These are phyloP conservation scores for Phalaenopsis equestris DNA, from an alignment of 106 monocot species.

Conservation along the genomic window DNA sequence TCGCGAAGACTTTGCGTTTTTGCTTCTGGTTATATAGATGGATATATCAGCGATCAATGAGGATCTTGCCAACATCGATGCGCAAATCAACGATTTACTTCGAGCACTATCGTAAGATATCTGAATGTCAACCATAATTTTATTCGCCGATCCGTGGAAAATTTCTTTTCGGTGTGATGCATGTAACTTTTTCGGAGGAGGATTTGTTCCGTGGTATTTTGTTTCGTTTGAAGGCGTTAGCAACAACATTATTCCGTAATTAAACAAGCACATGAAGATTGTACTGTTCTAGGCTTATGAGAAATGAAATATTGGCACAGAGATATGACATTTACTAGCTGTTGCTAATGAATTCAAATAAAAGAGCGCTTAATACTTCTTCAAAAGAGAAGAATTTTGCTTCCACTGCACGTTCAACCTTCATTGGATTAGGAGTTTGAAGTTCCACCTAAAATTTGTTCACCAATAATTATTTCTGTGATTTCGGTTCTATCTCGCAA, in stretches of 20 bases:
- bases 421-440: not conserved
- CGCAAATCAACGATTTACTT: slow-evolving; percentile 58
- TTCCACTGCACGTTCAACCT: not conserved
- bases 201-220: not conserved
- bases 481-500: not conserved
- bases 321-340: not conserved
- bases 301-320: not conserved
- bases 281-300: not conserved
- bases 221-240: not conserved
- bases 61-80: slow-evolving; percentile 65
- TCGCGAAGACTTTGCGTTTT: not conserved
- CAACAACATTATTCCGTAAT: not conserved
- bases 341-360: not conserved
- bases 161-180: not conserved
- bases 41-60: slow-evolving; percentile 56
- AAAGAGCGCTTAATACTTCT: not conserved
- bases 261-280: not conserved
- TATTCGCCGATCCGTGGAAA: not conserved
- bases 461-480: not conserved
- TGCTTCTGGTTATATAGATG: slow-evolving; percentile 22
- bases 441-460: not conserved
- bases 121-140: not conserved
- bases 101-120: slow-evolving; percentile 72
- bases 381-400: not conserved
- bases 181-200: not conserved